Conservation (phyloP, 2,329 filamentous ascomycete species). For the Venturia pyrina region DNA sequence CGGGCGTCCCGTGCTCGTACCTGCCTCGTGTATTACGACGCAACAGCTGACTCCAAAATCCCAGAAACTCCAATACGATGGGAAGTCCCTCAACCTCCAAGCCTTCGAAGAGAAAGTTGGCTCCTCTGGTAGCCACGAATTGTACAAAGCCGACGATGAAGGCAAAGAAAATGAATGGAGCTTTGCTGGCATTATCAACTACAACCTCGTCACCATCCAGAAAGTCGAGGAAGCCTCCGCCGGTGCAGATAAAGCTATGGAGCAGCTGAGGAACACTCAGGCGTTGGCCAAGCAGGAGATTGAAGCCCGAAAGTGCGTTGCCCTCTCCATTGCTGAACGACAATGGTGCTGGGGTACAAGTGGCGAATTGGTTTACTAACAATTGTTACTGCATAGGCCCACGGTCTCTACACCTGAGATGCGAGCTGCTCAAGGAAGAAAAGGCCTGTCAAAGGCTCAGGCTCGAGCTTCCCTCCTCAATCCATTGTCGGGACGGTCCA, state of each 20-base stretch:
- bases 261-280: constrained; percentile 48
- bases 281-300: constrained; percentile 50
- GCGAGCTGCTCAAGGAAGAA: constrained; percentile 2
- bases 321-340: constrained; percentile 21
- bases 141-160: constrained; percentile 41
- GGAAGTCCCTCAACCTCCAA: constrained; percentile 9
- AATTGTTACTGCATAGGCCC: constrained; percentile 9
- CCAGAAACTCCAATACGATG: constrained; percentile 12
- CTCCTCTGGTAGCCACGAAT: constrained; percentile 33
- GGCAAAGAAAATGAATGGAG: constrained; percentile 34
- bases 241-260: constrained; percentile 49
- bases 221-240: constrained; percentile 45
- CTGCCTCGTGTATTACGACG: constrained; percentile 4
- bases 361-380: constrained; percentile 4
- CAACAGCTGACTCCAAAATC: constrained; percentile 8
- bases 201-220: constrained; percentile 43
- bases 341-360: not conserved
- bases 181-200: constrained; percentile 48
- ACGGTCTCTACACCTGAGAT: constrained; percentile 8
- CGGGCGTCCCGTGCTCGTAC: not conserved
- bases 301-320: constrained; percentile 45
- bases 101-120: constrained; percentile 35
- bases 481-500: constrained; percentile 6
- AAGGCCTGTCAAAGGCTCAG: constrained; percentile 4
- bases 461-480: constrained; percentile 8